phyloP scores from a whole-genome alignment of 345 rosid species.

The Hevea brasiliensis region DNA sequence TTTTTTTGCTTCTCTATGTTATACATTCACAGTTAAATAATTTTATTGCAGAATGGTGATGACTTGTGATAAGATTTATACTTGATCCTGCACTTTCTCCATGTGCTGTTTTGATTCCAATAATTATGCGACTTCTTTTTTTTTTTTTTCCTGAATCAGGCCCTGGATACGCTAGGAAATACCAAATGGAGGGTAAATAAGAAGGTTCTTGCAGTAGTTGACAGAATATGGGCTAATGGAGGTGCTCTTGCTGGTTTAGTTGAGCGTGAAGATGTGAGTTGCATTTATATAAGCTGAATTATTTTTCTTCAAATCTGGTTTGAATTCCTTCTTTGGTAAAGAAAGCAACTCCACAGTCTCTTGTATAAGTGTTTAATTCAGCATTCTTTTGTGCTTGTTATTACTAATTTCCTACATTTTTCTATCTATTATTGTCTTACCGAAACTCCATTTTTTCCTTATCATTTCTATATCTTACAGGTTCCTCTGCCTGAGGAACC shows the following conservation, averaged over 20 bases:
- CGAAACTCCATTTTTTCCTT: background rate
- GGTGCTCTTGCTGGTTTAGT: constrained; percentile 78
- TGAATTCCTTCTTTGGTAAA: too few relatives aligned
- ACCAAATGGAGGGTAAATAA: constrained; percentile 93
- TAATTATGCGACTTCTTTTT: constrained; percentile 21
- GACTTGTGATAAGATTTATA: background rate
- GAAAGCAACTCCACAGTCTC: background rate
- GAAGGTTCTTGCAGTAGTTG: constrained; percentile 75
- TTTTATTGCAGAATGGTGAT: background rate
- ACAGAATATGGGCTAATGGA: constrained; percentile 94
- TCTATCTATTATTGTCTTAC: background rate
- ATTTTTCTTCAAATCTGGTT: constrained; percentile 7
- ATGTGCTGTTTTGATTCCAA: constrained; percentile 3
- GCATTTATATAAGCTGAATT: constrained; percentile 12
- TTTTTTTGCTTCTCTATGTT: background rate
- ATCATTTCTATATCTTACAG: constrained; percentile 33
- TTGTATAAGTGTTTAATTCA: background rate
- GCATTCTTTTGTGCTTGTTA: background rate
- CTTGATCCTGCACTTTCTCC: background rate
- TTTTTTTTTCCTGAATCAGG: constrained; percentile 48
- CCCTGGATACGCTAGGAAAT: constrained; percentile 88
- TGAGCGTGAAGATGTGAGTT: constrained; percentile 85
- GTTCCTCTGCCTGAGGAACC: constrained; percentile 74
- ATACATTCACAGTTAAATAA: background rate
- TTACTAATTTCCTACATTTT: background rate